Percentiles rank a stretch among this genome's conserved stretches.
Conservation (phyloP, 768 basidiomycete genomes). For the Suillus hirtellus region DNA sequence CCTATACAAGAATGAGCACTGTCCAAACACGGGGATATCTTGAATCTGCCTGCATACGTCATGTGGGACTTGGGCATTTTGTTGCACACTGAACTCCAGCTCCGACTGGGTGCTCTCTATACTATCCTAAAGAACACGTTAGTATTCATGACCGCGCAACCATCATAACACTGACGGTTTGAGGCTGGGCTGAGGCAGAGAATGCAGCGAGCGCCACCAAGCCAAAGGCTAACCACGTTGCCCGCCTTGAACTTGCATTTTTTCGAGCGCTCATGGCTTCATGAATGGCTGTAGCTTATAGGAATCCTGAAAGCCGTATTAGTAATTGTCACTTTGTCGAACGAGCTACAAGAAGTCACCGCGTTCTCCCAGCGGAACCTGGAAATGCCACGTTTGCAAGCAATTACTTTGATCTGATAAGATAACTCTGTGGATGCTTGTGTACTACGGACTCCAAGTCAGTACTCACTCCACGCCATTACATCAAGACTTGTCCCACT, state of each 20-base stretch:
- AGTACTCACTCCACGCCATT: too few species aligned
- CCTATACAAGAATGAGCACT: constrained; percentile 15
- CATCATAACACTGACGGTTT: constrained; percentile 9
- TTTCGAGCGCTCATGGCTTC: constrained; percentile 23
- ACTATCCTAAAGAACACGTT: background rate
- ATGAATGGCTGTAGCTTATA: constrained; percentile 1
- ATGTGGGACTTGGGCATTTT: background rate
- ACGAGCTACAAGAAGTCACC: background rate
- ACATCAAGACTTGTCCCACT: background rate
- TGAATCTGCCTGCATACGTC: constrained; percentile 2
- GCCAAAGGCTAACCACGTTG: constrained; percentile 58
- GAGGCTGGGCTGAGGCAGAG: constrained; percentile 43
- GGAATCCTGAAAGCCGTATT: background rate
- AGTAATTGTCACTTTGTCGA: background rate
- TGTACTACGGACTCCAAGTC: too few species aligned
- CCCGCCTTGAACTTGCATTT: constrained; percentile 37
- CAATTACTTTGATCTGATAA: too few species aligned
- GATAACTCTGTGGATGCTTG: too few species aligned
- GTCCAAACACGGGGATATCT: background rate
- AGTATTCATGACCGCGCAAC: background rate
- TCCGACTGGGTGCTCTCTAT: background rate
- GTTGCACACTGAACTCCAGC: background rate
- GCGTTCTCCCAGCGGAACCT: too few species aligned
- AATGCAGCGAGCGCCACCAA: constrained; percentile 51
- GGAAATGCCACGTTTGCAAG: too few species aligned